Conservation (phyloP, 805 yeast species). For the Saccharomyces paradoxus region DNA sequence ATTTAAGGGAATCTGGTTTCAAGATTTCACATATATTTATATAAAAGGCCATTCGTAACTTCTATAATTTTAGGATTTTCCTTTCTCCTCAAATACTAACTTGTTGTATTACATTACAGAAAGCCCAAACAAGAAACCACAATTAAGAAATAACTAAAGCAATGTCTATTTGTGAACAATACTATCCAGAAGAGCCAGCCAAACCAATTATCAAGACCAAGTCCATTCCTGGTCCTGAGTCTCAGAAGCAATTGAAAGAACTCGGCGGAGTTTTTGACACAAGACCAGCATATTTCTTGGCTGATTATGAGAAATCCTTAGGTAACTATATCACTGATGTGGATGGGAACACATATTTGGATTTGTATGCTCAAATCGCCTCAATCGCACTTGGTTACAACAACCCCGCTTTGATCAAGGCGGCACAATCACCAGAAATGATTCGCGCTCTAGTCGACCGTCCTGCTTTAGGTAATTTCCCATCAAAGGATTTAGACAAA, state of each 20-base stretch:
- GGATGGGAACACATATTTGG: constrained; percentile 54
- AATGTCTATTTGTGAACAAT: constrained; percentile 41
- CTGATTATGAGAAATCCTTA: constrained; percentile 52
- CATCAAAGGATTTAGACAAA: constrained; percentile 45
- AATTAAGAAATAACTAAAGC: not conserved
- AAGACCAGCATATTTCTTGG: constrained; percentile 54
- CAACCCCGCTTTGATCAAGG: constrained; percentile 52
- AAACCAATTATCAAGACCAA: constrained; percentile 55
- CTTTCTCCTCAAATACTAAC: not conserved
- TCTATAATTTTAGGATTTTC: not conserved
- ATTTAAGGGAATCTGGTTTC: not conserved
- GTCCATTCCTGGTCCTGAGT: constrained; percentile 70
- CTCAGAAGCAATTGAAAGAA: constrained; percentile 42
- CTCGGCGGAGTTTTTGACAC: constrained; percentile 53
- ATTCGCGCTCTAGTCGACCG: constrained; percentile 56
- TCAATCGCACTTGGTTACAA: constrained; percentile 66
- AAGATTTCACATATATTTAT: not conserved
- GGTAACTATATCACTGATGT: constrained; percentile 63
- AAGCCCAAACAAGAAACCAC: not conserved
- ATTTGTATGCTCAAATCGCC: constrained; percentile 65
- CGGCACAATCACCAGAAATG: constrained; percentile 56
- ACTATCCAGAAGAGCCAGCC: constrained; percentile 76
- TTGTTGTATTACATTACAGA: not conserved
- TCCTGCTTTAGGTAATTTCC: constrained; percentile 62
- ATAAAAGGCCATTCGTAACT: not conserved